These are phyloP conservation scores for Populus deltoides DNA, from an alignment of 345 rosid species.

Conservation along the genomic window DNA sequence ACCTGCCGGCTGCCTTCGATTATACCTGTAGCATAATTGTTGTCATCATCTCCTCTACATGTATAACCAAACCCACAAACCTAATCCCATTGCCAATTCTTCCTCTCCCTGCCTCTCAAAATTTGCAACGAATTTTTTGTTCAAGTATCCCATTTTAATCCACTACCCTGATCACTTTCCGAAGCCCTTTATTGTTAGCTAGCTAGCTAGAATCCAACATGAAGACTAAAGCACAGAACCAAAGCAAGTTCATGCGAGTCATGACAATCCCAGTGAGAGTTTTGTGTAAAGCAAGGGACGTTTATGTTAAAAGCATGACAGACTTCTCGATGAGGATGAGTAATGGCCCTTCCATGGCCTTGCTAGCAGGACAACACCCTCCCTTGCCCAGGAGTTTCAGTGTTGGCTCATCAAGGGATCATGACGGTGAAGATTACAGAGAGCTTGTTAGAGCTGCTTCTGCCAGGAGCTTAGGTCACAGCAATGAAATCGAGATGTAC, in stretches of 20 bases:
- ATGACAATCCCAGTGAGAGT: conserved; percentile 45
- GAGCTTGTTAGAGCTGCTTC: conserved; percentile 69
- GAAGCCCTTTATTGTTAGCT: background rate
- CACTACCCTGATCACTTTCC: too few species aligned
- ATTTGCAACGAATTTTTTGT: too few species aligned
- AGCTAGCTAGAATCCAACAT: conserved; percentile 7
- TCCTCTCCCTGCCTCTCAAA: too few species aligned
- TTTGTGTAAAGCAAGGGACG: conserved; percentile 57
- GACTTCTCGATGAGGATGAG: conserved; percentile 34
- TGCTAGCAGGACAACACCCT: conserved; percentile 11
- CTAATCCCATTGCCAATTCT: too few species aligned
- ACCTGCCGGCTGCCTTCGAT: too few species aligned
- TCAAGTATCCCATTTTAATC: too few species aligned
- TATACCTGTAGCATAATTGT: too few species aligned
- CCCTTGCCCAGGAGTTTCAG: conserved; percentile 61
- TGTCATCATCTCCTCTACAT: too few species aligned
- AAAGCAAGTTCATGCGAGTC: conserved; percentile 48
- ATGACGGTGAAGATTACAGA: conserved; percentile 47
- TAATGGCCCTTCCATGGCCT: conserved; percentile 17
- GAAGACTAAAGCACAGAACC: conserved; percentile 34
- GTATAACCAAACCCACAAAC: too few species aligned
- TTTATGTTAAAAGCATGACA: conserved; percentile 62
- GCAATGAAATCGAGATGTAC: conserved; percentile 47
- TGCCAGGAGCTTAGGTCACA: conserved; percentile 48
- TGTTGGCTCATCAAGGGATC: conserved; percentile 30